A percentile compares a stretch with the other conserved stretches of the same genome.
These are phyloP conservation scores for Lactifluus echinatus DNA, from an alignment of 768 basidiomycete genomes.

Conservation along the genomic window DNA sequence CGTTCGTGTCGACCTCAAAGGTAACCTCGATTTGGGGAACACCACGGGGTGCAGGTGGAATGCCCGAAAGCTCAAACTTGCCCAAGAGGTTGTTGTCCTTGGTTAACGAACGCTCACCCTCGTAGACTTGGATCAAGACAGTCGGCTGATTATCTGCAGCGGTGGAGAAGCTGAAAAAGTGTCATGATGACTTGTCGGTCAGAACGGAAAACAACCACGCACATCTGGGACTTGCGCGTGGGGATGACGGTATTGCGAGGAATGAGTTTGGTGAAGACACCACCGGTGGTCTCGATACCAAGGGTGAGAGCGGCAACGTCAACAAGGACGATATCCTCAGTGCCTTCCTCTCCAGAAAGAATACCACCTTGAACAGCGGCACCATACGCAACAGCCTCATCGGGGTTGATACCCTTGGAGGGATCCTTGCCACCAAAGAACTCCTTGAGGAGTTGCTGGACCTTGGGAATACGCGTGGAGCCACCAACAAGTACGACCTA, in stretches of 20 bases:
- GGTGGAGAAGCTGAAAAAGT: slow-evolving; percentile 47
- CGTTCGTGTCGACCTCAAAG: slow-evolving; percentile 92
- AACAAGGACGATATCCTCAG: slow-evolving; percentile 86
- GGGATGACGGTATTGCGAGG: slow-evolving; percentile 97
- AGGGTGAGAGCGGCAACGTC: slow-evolving; percentile 96
- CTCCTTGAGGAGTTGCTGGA: slow-evolving; percentile 96
- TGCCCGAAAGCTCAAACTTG: slow-evolving; percentile 88
- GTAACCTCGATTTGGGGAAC: slow-evolving; percentile 96
- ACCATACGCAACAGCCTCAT: slow-evolving; percentile 98
- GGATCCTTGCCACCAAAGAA: slow-evolving; percentile 92
- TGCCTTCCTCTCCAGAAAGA: slow-evolving; percentile 88
- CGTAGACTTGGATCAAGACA: slow-evolving; percentile 93
- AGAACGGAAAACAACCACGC: slow-evolving; percentile 21
- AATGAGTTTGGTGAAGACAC: slow-evolving; percentile 97
- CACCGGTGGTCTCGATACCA: slow-evolving; percentile 98
- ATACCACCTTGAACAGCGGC: slow-evolving; percentile 99
- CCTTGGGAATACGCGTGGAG: slow-evolving; percentile 99
- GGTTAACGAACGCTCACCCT: slow-evolving; percentile 94
- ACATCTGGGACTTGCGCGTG: slow-evolving; percentile 94
- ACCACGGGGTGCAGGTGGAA: slow-evolving; percentile 93
- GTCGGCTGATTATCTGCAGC: slow-evolving; percentile 91
- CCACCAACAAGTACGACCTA: slow-evolving; percentile 89
- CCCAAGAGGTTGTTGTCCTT: slow-evolving; percentile 99
- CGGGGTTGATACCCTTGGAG: slow-evolving; percentile 97
- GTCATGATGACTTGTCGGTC: slow-evolving; percentile 21